Percentiles rank a stretch among this genome's conserved stretches.
These are phyloP conservation scores for Collybiopsis confluens DNA, from an alignment of 768 basidiomycete genomes.

Conservation along the genomic window DNA sequence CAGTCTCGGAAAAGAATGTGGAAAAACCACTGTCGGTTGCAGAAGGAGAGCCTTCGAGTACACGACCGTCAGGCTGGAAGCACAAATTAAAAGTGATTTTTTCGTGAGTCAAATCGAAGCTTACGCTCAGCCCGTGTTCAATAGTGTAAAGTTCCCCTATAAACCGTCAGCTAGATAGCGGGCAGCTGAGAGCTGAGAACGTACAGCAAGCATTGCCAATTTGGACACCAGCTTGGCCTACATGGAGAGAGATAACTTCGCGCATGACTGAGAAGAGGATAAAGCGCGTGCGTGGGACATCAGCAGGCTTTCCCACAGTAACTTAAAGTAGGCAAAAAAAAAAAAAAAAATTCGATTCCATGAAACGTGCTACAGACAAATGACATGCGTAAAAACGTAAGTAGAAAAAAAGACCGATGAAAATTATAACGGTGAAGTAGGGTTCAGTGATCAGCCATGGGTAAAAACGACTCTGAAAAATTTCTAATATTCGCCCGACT, in stretches of 20 bases:
- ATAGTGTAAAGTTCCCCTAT: slow-evolving; percentile 97
- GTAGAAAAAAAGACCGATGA: too few relatives aligned
- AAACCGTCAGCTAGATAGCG: slow-evolving; percentile 16
- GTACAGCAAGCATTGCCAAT: slow-evolving; percentile 95
- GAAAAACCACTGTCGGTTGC: slow-evolving; percentile 83
- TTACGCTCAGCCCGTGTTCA: slow-evolving; percentile 92
- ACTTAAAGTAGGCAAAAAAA: not conserved
- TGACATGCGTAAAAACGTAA: not conserved
- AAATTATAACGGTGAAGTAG: slow-evolving; percentile 5
- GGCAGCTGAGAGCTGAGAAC: slow-evolving; percentile 25
- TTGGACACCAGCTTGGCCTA: slow-evolving; percentile 95
- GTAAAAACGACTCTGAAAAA: not conserved
- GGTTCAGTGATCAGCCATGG: not conserved
- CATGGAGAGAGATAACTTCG: slow-evolving; percentile 94
- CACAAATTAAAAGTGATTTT: slow-evolving; percentile 11
- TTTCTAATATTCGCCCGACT: slow-evolving; percentile 54
- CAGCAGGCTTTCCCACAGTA: not conserved
- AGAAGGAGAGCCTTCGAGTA: slow-evolving; percentile 66
- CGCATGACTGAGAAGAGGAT: slow-evolving; percentile 41
- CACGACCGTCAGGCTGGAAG: slow-evolving; percentile 84
- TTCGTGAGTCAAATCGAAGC: slow-evolving; percentile 24
- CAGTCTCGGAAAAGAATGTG: slow-evolving; percentile 96
- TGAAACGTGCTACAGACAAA: not conserved
- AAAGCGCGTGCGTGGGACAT: not conserved
- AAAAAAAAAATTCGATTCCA: not conserved